Percentiles rank a stretch among this genome's conserved stretches.
These are phyloP conservation scores for Yarrowia galli DNA, from an alignment of 1,139 yeast genomes.

Conservation along the genomic window DNA sequence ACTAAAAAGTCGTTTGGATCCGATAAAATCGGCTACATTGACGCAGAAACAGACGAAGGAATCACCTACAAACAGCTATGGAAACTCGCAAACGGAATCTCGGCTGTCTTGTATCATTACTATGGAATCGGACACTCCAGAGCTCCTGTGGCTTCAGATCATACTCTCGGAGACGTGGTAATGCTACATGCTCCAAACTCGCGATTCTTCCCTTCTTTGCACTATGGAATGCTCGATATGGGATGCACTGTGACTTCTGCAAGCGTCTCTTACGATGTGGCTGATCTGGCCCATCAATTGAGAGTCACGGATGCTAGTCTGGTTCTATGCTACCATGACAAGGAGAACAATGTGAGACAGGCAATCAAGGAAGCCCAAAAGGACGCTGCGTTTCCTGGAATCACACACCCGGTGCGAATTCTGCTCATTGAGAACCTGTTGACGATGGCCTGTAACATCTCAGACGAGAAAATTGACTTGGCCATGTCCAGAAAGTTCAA, in stretches of 20 bases:
- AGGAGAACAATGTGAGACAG: constrained; percentile 6
- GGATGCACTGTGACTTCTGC: constrained; percentile 53
- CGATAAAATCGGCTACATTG: constrained; percentile 15
- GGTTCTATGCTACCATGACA: constrained; percentile 6
- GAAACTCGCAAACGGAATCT: constrained; percentile 7
- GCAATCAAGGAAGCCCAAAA: constrained; percentile 11
- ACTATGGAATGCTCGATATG: constrained; percentile 46
- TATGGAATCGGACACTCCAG: constrained; percentile 15
- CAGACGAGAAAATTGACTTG: constrained; percentile 43
- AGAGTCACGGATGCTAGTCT: constrained; percentile 42
- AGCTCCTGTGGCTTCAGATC: constrained; percentile 9
- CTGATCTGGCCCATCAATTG: constrained; percentile 52
- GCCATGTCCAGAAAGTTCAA: constrained; percentile 13
- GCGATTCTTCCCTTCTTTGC: constrained; percentile 10
- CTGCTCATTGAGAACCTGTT: constrained; percentile 12
- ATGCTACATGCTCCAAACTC: constrained; percentile 22
- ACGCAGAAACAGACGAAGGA: constrained; percentile 12
- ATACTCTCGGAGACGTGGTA: constrained; percentile 35
- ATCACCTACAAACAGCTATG: constrained; percentile 24
- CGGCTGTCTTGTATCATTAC: constrained; percentile 12
- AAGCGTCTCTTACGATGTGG: constrained; percentile 49
- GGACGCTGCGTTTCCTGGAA: constrained; percentile 9
- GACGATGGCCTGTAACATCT: constrained; percentile 28
- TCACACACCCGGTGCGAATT: constrained; percentile 1
- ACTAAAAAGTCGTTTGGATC: constrained; percentile 40